phyloP scores from a whole-genome alignment of 805 yeast genomes.

The Metschnikowia continentalis region DNA sequence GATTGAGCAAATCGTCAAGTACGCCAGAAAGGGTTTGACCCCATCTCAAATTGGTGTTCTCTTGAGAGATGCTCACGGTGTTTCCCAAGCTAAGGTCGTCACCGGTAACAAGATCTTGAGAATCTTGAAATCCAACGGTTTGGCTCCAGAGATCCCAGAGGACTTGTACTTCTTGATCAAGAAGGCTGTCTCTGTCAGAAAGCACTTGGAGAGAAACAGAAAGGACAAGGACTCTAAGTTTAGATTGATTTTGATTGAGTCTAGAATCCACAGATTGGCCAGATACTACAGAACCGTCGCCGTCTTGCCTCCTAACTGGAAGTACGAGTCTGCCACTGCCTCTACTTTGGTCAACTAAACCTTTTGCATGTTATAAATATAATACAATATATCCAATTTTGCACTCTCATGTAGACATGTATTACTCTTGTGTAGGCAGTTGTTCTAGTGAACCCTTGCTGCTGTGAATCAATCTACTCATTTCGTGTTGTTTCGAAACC shows the following conservation, averaged over 20 bases:
- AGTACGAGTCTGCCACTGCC: constrained; percentile 99
- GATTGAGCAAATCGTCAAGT: constrained; percentile 97
- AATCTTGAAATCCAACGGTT: constrained; percentile 98
- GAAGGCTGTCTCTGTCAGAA: constrained; percentile 99
- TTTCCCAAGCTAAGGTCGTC: constrained; percentile 92
- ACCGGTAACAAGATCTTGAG: constrained; percentile 99
- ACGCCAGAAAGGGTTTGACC: constrained; percentile 99
- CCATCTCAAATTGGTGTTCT: constrained; percentile 99
- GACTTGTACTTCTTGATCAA: constrained; percentile 98
- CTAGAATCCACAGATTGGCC: constrained; percentile 99
- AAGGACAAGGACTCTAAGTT: constrained; percentile 99
- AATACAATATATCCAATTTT: constrained; percentile 3
- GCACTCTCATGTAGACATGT: not conserved
- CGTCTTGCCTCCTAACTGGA: constrained; percentile 99
- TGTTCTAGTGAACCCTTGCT: too few species aligned
- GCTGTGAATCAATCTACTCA: not conserved
- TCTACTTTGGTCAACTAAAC: constrained; percentile 97
- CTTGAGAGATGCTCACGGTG: constrained; percentile 99
- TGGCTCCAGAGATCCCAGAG: constrained; percentile 99
- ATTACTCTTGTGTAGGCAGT: not conserved
- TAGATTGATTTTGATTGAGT: constrained; percentile 99
- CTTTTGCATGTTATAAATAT: constrained; percentile 16
- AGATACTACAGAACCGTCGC: constrained; percentile 99
- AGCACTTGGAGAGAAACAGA: constrained; percentile 99
- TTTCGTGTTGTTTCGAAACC: not conserved